Conservation (phyloP, 129 eudicot species). For the Escallonia rubra region DNA sequence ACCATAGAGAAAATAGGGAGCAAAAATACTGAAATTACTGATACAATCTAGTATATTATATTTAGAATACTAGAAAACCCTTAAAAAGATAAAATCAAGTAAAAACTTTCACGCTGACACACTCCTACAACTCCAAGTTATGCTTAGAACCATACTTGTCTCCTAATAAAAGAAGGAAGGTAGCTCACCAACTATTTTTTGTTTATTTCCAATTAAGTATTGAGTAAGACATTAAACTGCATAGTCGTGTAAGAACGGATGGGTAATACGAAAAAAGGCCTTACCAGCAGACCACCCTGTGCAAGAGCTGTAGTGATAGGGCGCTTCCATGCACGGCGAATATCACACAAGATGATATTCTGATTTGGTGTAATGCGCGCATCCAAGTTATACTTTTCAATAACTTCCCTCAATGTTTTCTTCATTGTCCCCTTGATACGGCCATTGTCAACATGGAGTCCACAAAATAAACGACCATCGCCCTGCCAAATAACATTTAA, state of each 20-base stretch:
- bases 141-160: too few species aligned
- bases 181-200: too few species aligned
- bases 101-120: too few species aligned
- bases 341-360: slow-evolving; percentile 81
- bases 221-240: neutral
- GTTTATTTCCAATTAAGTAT: too few species aligned
- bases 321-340: slow-evolving; percentile 76
- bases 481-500: slow-evolving; percentile 45
- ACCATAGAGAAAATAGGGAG: too few species aligned
- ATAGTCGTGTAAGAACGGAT: neutral
- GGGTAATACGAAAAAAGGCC: slow-evolving; percentile 1
- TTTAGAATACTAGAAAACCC: too few species aligned
- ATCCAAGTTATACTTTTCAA: slow-evolving; percentile 84
- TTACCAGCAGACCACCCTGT: slow-evolving; percentile 90
- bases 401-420: slow-evolving; percentile 68
- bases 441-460: slow-evolving; percentile 97
- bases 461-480: slow-evolving; percentile 88
- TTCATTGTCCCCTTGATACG: slow-evolving; percentile 80
- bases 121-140: too few species aligned
- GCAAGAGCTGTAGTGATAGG: slow-evolving; percentile 87
- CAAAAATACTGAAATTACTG: too few species aligned
- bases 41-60: too few species aligned
- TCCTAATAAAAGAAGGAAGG: too few species aligned
- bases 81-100: too few species aligned
- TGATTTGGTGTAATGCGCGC: slow-evolving; percentile 94